Conservation (phyloP, 2,329 filamentous ascomycete genomes). For the Helminthosporium solani region DNA sequence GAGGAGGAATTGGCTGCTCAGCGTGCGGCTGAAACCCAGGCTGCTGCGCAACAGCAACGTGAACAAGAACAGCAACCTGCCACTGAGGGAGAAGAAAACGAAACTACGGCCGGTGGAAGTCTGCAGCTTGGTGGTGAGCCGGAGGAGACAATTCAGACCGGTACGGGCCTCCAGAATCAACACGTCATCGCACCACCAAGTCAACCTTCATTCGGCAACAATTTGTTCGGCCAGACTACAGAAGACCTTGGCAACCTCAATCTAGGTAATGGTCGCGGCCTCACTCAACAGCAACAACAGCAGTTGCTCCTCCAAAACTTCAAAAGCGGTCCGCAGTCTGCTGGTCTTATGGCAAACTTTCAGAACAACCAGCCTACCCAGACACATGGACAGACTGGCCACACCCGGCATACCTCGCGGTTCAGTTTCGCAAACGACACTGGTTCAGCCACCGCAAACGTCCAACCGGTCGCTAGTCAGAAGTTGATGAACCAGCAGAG, state of each 20-base stretch:
- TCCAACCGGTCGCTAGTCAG: constrained; percentile 77
- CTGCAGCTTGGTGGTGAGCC: constrained; percentile 89
- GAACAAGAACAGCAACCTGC: constrained; percentile 19
- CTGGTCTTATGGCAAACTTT: constrained; percentile 53
- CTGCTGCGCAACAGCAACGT: constrained; percentile 46
- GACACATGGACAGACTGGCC: constrained; percentile 56
- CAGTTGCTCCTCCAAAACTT: constrained; percentile 63
- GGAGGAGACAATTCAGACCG: constrained; percentile 68
- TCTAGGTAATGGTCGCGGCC: constrained; percentile 66
- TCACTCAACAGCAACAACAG: constrained; percentile 76
- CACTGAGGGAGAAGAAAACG: constrained; percentile 66
- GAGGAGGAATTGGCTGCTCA: constrained; percentile 58
- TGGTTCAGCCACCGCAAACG: constrained; percentile 58
- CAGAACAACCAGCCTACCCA: constrained; percentile 51
- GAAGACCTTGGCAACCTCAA: constrained; percentile 43
- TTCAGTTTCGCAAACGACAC: constrained; percentile 84
- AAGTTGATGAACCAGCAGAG: constrained; percentile 82
- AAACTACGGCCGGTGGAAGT: constrained; percentile 69
- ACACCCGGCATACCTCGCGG: constrained; percentile 80
- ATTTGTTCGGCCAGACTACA: constrained; percentile 36
- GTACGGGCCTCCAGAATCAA: constrained; percentile 61
- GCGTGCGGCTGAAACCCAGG: constrained; percentile 55
- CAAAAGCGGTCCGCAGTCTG: constrained; percentile 54
- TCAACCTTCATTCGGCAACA: constrained; percentile 58
- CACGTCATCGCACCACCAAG: constrained; percentile 74